These are phyloP conservation scores for Lactarius tabidus DNA, from an alignment of 768 basidiomycete genomes.

Conservation along the genomic window DNA sequence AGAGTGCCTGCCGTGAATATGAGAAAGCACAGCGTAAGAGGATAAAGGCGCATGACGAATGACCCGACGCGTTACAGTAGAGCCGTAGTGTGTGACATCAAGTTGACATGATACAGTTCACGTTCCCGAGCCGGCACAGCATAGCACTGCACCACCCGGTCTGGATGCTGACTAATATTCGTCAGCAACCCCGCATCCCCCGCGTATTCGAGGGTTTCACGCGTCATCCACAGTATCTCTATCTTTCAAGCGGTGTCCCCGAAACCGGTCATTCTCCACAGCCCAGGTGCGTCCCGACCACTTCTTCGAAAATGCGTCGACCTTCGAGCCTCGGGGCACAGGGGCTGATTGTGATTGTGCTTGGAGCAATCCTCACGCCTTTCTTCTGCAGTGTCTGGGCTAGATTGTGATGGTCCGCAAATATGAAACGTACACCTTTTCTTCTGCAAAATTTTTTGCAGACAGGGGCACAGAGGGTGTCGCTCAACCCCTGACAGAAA, in stretches of 20 bases:
- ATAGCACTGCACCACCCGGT: background rate
- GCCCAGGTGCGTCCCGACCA: background rate
- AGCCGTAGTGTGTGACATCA: background rate
- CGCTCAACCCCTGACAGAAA: constrained; percentile 77
- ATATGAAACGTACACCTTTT: constrained; percentile 50
- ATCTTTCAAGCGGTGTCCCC: background rate
- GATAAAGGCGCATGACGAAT: constrained; percentile 25
- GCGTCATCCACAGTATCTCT: background rate
- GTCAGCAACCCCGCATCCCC: background rate
- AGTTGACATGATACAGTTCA: too few relatives aligned
- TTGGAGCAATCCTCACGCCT: background rate
- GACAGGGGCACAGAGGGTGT: constrained; percentile 67
- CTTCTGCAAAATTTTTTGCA: constrained; percentile 68
- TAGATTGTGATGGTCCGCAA: constrained; percentile 25
- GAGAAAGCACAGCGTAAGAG: constrained; percentile 1
- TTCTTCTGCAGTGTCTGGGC: background rate
- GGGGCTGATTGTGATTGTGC: background rate
- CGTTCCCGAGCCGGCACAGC: background rate
- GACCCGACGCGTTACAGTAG: background rate
- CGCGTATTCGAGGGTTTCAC: background rate
- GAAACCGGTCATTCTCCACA: background rate
- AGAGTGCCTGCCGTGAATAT: background rate
- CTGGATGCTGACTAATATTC: background rate
- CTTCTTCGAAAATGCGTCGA: background rate
- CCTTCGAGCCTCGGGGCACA: background rate